Evolutionary conservation across 768 basidiomycete species (phyloP).

Genomic region (Boletus edulis): DNA sequence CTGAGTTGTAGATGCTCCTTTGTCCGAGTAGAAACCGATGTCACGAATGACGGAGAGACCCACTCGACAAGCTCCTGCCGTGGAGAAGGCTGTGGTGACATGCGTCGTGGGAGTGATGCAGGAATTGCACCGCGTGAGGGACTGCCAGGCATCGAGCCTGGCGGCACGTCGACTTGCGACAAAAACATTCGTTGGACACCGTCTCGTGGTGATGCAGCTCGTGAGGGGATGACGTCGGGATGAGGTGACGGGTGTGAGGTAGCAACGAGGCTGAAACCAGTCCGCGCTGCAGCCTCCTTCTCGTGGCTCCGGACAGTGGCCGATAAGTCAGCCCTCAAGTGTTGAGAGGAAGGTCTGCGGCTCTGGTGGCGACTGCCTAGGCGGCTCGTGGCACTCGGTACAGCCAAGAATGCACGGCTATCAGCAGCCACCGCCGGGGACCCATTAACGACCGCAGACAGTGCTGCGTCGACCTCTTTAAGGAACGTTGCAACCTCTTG

Average conservation of each 20-base stretch:
- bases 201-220: slow-evolving; percentile 21
- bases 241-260: slow-evolving; percentile 22
- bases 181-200: slow-evolving; percentile 17
- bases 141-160: slow-evolving; percentile 15
- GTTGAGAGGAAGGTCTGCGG: slow-evolving; percentile 30
- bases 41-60: slow-evolving; percentile 17
- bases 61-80: slow-evolving; percentile 26
- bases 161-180: slow-evolving; percentile 13
- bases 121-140: slow-evolving; percentile 14
- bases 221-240: slow-evolving; percentile 26
- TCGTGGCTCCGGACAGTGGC: slow-evolving; percentile 28
- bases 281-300: slow-evolving; percentile 23
- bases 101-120: slow-evolving; percentile 17
- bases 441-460: slow-evolving; percentile 24
- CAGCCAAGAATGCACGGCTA: slow-evolving; percentile 30
- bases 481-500: slow-evolving; percentile 32
- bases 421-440: slow-evolving; percentile 30
- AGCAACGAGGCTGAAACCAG: slow-evolving; percentile 32
- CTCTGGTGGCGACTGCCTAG: slow-evolving; percentile 28
- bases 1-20: slow-evolving; percentile 12
- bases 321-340: slow-evolving; percentile 29
- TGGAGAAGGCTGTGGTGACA: slow-evolving; percentile 31
- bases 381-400: slow-evolving; percentile 25
- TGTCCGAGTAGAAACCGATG: slow-evolving; percentile 19
- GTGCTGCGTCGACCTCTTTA: slow-evolving; percentile 30